Conservation (phyloP, 352 stramenopile genomes). For the Globisporangium alternatum region DNA sequence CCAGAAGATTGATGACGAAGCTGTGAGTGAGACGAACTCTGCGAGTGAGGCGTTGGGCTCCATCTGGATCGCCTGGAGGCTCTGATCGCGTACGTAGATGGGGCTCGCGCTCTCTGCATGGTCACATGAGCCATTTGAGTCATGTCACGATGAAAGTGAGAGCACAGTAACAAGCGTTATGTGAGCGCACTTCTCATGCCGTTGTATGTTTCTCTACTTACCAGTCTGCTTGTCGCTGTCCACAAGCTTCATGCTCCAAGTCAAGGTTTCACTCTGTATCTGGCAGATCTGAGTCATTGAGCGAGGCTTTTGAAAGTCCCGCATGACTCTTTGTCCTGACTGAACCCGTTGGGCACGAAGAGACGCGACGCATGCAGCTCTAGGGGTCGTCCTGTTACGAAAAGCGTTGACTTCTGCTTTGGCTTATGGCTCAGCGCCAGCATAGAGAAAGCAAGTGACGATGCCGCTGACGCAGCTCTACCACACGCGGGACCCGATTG, state of each 20-base stretch:
- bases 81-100: constrained; percentile 4
- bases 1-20: background rate
- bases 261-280: background rate
- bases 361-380: background rate
- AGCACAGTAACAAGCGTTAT: too few species aligned
- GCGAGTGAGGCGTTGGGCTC: background rate
- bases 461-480: constrained; percentile 57
- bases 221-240: background rate
- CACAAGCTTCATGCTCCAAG: background rate
- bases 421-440: too few species aligned
- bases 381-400: background rate
- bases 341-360: background rate
- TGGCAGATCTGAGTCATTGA: background rate
- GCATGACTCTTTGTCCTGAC: background rate
- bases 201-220: background rate
- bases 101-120: constrained; percentile 3
- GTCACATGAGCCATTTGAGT: background rate
- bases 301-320: too few species aligned
- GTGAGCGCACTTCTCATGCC: too few species aligned
- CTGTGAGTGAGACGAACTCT: background rate
- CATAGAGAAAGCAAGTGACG: background rate
- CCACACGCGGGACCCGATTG: constrained; percentile 71
- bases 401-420: too few species aligned
- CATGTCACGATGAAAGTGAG: background rate
- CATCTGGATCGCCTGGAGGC: background rate